These are phyloP conservation scores for Tylopilus microsporus DNA, from an alignment of 1,284 basidiomycete species.

Conservation along the genomic window DNA sequence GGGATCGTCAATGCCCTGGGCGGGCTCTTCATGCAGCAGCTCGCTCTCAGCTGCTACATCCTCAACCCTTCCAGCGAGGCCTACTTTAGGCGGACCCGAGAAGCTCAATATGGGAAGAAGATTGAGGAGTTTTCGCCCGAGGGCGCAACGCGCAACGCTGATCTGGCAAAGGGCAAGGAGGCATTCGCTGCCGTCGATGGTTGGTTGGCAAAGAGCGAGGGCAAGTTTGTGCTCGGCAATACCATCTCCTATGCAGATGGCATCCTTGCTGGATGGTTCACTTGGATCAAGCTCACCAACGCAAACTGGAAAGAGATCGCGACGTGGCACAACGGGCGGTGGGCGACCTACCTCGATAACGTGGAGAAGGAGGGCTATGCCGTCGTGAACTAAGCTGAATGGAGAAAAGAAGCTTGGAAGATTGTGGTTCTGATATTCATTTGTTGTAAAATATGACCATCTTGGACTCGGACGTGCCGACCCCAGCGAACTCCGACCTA, in stretches of 20 bases:
- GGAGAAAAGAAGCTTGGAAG: neutral
- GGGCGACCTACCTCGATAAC: constrained; percentile 27
- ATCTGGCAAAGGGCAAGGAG: constrained; percentile 26
- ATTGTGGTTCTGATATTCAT: neutral
- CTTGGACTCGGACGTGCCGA: neutral
- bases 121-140: constrained; percentile 34
- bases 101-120: constrained; percentile 26
- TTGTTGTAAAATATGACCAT: too few species aligned
- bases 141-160: constrained; percentile 22
- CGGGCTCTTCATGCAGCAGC: constrained; percentile 16
- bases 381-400: constrained; percentile 8
- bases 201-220: constrained; percentile 27
- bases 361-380: constrained; percentile 28
- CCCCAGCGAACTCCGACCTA: constrained; percentile 8
- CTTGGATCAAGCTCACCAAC: constrained; percentile 24
- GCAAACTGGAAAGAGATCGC: constrained; percentile 27
- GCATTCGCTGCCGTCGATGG: constrained; percentile 22
- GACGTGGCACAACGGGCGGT: constrained; percentile 34
- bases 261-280: constrained; percentile 28
- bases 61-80: constrained; percentile 30
- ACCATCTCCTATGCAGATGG: constrained; percentile 36
- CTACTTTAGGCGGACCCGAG: constrained; percentile 33
- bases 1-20: constrained; percentile 11
- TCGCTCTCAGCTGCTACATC: constrained; percentile 11
- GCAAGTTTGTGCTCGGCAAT: constrained; percentile 34